Evolutionary conservation across 129 eudicot species (phyloP).

Genomic region (Helichrysum umbraculigerum): DNA sequence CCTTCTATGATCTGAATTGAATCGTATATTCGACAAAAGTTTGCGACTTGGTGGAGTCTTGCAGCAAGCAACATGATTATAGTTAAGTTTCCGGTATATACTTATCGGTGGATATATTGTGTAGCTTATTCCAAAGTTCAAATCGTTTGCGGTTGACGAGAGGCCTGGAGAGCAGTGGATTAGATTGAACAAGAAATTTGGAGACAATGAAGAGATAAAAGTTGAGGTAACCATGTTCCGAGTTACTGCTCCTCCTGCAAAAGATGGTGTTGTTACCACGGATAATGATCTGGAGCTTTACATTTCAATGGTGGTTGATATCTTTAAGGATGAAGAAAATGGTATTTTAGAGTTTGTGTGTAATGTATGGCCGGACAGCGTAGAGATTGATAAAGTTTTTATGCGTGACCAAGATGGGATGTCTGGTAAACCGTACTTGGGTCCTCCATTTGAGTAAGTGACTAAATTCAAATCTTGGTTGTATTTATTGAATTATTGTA

Average conservation of each 20-base stretch:
- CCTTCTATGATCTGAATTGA: neutral
- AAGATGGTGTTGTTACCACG: slow-evolving; percentile 39
- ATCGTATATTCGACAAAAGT: neutral
- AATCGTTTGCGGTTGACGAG: slow-evolving; percentile 66
- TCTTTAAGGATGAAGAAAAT: slow-evolving; percentile 55
- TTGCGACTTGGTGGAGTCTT: neutral
- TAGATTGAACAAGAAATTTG: slow-evolving; percentile 60
- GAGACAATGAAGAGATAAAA: slow-evolving; percentile 75
- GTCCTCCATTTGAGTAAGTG: slow-evolving; percentile 75
- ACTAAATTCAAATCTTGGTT: slow-evolving; percentile 43
- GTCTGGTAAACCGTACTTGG: slow-evolving; percentile 59
- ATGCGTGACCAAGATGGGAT: slow-evolving; percentile 49
- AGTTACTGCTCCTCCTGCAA: slow-evolving; percentile 51
- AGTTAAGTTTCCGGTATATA: neutral
- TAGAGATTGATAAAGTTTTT: slow-evolving; percentile 64
- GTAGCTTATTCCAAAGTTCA: slow-evolving; percentile 54
- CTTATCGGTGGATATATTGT: slow-evolving; percentile 9
- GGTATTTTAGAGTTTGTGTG: slow-evolving; percentile 73
- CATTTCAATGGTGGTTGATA: slow-evolving; percentile 59
- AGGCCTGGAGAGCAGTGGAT: slow-evolving; percentile 91
- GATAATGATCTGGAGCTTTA: slow-evolving; percentile 58
- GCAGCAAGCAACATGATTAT: neutral
- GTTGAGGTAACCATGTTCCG: slow-evolving; percentile 88
- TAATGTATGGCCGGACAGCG: slow-evolving; percentile 78
- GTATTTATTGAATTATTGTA: neutral